These are phyloP conservation scores for Iris pallida DNA, from an alignment of 116 monocot genomes.

Conservation along the genomic window DNA sequence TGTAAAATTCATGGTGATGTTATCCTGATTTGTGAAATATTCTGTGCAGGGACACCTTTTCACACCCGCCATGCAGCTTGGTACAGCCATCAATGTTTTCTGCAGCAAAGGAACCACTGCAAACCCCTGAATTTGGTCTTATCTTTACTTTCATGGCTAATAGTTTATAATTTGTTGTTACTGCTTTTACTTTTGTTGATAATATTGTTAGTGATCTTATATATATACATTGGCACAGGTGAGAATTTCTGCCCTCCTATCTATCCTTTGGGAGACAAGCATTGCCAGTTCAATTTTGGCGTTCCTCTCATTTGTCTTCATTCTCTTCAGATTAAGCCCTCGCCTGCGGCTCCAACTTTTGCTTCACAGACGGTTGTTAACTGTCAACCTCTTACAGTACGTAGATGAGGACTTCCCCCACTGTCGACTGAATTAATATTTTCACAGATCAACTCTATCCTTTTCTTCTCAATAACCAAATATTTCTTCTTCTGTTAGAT, in stretches of 20 bases:
- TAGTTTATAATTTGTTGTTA: neutral
- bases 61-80: slow-evolving; percentile 82
- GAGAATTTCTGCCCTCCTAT: slow-evolving; percentile 88
- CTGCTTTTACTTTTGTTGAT: too few species aligned
- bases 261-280: slow-evolving; percentile 71
- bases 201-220: too few species aligned
- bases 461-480: slow-evolving; percentile 1
- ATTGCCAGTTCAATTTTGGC: slow-evolving; percentile 29
- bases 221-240: slow-evolving; percentile 20
- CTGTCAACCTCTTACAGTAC: slow-evolving; percentile 88
- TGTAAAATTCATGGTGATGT: too few species aligned
- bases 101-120: slow-evolving; percentile 29
- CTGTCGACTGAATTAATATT: neutral
- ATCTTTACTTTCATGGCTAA: slow-evolving; percentile 4
- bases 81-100: slow-evolving; percentile 79
- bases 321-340: slow-evolving; percentile 88
- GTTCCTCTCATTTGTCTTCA: slow-evolving; percentile 75
- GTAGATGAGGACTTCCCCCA: neutral
- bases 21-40: neutral
- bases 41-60: slow-evolving; percentile 76
- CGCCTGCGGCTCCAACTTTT: slow-evolving; percentile 78
- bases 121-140: slow-evolving; percentile 75
- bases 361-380: slow-evolving; percentile 84
- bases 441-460: neutral
- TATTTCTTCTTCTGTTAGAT: slow-evolving; percentile 64